Base-by-base conservation (phyloP, 2,329 filamentous ascomycete species). In the Grosmannia penicillata region DNA sequence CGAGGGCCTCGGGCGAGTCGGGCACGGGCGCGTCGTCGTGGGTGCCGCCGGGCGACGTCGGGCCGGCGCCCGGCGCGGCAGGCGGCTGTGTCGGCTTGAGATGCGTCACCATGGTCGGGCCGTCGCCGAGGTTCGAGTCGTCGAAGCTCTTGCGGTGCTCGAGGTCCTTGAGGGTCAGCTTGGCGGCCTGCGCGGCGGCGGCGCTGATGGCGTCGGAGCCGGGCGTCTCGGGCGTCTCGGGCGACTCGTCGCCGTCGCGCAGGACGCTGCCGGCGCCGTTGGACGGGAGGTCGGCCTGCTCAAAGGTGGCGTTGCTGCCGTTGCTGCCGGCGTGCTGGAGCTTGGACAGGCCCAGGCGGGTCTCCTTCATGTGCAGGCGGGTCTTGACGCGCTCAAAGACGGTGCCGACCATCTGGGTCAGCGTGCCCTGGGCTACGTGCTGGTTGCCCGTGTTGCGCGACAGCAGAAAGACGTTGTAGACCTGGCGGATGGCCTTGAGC, bases 331-430 rank as follows among this genome's bases (percentile, higher is more conserved):
- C 65, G 37, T 64, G 60, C 48, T 66, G 70, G 22, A 72, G 56
- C 45, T 64, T 69, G 17, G 60, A 55, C 9, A 75, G 55, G 48
- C 70, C 75, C 40, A 81, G 51, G 17, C 85, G 74, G 26, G 82
- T 69, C 53, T 95, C 87, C 57, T 94, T 95, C 65, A 86, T 76
- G 42, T 87, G 79, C 44, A 98, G 63, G 38, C 91, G 72, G 1
- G 74, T 73, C 62, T 91, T 93, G 46, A 98, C 89, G 44, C 91
- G 70, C 58, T 98, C 91, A 51, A 98, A 98, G 4, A 98, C 91
- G 2, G 89, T 96, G 47, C 89, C 87, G 28, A 96, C 85, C 91
- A 98, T 98, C 60, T 98, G 91, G 4, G 89, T 94, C 52, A 98
- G 65, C 4, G 91, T 95, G 3, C 91, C 91, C 57, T 98, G 93